phyloP scores from a whole-genome alignment of 306 rosid species.

The Herpetospermum pedunculosum region DNA sequence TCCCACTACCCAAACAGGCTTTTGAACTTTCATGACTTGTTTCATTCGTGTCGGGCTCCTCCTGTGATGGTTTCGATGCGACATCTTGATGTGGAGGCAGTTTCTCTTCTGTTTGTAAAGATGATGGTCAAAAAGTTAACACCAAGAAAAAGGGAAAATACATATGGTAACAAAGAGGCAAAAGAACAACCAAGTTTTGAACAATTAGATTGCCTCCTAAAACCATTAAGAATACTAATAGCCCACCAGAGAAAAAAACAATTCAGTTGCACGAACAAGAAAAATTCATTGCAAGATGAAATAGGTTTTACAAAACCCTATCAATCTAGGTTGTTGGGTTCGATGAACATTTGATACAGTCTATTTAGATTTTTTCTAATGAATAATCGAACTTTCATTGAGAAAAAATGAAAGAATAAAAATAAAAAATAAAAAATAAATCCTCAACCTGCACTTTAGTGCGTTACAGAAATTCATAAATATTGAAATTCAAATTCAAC shows the following conservation, averaged over 20 bases:
- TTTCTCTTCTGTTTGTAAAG: slow-evolving; percentile 45
- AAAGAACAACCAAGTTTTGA: background rate
- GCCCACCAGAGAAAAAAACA: background rate
- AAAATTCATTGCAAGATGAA: background rate
- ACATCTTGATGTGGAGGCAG: slow-evolving; percentile 30
- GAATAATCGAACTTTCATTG: too few species aligned
- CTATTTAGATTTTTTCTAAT: too few species aligned
- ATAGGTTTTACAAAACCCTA: background rate
- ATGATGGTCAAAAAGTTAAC: background rate
- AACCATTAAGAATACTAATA: background rate
- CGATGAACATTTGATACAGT: too few species aligned
- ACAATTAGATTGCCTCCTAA: background rate
- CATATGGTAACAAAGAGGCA: background rate
- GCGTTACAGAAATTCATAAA: too few species aligned
- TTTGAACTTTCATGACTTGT: slow-evolving; percentile 26
- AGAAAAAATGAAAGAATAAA: too few species aligned
- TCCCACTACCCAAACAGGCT: slow-evolving; percentile 24
- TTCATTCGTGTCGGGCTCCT: slow-evolving; percentile 33
- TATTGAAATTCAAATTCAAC: too few species aligned
- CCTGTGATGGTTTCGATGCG: slow-evolving; percentile 26
- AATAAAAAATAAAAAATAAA: too few species aligned
- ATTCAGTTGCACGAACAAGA: background rate
- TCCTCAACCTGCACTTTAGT: too few species aligned
- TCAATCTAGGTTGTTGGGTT: too few species aligned
- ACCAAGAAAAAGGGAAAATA: background rate